phyloP scores from a whole-genome alignment of 495 filamentous ascomycete genomes.

The Aspergillus kassunensis region DNA sequence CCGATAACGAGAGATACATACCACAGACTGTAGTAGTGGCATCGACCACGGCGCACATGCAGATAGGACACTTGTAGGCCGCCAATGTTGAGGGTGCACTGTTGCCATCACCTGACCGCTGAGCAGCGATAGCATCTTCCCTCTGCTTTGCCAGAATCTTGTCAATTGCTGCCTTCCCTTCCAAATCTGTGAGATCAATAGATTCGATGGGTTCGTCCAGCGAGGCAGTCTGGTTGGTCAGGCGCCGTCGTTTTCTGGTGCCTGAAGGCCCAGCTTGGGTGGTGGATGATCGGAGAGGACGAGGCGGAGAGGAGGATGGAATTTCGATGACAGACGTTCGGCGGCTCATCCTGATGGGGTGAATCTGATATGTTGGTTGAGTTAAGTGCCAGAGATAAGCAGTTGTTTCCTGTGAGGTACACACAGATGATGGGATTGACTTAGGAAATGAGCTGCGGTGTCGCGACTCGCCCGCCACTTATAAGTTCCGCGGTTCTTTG shows the following conservation, averaged over 20 bases:
- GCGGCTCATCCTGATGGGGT: too few species aligned
- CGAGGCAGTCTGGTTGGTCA: conserved; percentile 17
- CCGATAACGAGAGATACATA: conserved; percentile 42
- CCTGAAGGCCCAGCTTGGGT: conserved; percentile 5
- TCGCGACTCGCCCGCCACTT: conserved; percentile 1
- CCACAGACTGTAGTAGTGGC: conserved; percentile 80
- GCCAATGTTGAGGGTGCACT: conserved; percentile 45
- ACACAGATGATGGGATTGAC: too few species aligned
- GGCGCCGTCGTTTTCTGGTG: conserved; percentile 27
- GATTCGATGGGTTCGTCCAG: conserved; percentile 27
- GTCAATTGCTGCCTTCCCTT: conserved; percentile 42
- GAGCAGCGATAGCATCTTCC: conserved; percentile 45
- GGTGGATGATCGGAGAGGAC: conserved; percentile 1
- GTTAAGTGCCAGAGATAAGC: too few species aligned
- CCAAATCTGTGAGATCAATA: conserved; percentile 60
- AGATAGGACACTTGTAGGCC: conserved; percentile 72
- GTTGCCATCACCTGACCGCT: conserved; percentile 46
- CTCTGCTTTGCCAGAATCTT: conserved; percentile 48
- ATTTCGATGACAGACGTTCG: neutral
- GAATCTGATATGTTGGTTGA: too few species aligned
- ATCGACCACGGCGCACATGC: conserved; percentile 72
- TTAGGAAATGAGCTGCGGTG: too few species aligned
- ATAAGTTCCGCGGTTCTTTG: neutral
- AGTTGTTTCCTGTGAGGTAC: too few species aligned
- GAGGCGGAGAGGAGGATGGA: neutral